phyloP scores from a whole-genome alignment of 163 green algal species.

The Picocystis sp. region DNA sequence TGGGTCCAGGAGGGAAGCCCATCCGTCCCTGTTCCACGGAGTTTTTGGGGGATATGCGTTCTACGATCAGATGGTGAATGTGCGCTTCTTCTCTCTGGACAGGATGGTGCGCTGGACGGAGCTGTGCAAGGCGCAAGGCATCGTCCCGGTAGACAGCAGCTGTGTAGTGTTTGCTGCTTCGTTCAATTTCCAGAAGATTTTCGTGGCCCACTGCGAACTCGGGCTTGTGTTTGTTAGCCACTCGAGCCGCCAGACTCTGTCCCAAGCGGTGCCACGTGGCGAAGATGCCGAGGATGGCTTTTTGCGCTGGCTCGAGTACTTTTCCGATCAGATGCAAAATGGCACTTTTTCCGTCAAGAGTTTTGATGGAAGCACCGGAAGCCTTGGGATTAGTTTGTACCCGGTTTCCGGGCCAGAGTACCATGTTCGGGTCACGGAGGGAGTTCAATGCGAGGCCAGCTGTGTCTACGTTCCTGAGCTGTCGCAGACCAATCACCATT shows the following conservation, averaged over 20 bases:
- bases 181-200: conserved; percentile 21
- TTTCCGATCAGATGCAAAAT: conserved; percentile 10
- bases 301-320: conserved; percentile 33
- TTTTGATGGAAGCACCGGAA: no score
- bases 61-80: conserved; percentile 30
- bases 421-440: no score
- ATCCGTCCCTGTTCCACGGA: no score
- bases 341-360: no score
- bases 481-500: no score
- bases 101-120: conserved; percentile 19
- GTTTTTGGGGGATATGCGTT: conserved; percentile 10
- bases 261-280: neutral
- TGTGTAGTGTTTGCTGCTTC: conserved; percentile 16
- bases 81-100: conserved; percentile 29
- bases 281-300: conserved; percentile 15
- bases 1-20: no score
- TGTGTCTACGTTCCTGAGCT: no score
- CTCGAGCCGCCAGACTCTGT: neutral
- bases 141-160: neutral
- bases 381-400: no score
- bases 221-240: neutral
- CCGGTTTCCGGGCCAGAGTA: no score
- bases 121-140: conserved; percentile 3
- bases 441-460: no score
- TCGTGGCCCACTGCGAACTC: neutral